These are phyloP conservation scores for Penicillium palitans DNA, from an alignment of 2,329 filamentous ascomycete species.

Conservation along the genomic window DNA sequence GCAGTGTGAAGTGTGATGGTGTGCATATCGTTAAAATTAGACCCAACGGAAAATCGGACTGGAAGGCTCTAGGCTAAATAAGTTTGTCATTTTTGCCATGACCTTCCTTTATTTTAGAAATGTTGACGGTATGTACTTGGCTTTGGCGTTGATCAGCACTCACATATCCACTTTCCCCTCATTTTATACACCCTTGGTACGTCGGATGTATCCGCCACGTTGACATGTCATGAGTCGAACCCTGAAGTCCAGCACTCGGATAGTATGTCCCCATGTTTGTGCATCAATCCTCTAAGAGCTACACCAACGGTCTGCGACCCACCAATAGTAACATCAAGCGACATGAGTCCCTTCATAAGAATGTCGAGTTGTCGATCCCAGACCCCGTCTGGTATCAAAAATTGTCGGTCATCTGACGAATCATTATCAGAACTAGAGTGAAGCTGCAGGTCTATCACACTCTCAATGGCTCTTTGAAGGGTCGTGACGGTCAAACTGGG, in stretches of 20 bases:
- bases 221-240: conserved; percentile 11
- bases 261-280: conserved; percentile 20
- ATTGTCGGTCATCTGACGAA: not conserved
- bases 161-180: not conserved
- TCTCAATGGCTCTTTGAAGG: conserved; percentile 20
- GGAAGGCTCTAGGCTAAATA: too few relatives aligned
- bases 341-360: conserved; percentile 25
- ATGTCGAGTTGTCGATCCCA: conserved; percentile 19
- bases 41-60: not conserved
- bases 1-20: not conserved
- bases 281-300: conserved; percentile 16
- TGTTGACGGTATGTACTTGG: not conserved
- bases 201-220: not conserved
- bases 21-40: not conserved
- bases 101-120: not conserved
- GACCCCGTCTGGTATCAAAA: conserved; percentile 1
- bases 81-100: not conserved
- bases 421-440: too few relatives aligned
- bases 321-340: conserved; percentile 25
- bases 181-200: too few relatives aligned
- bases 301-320: conserved; percentile 20
- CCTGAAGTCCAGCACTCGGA: conserved; percentile 26
- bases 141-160: not conserved
- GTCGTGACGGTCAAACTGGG: conserved; percentile 18
- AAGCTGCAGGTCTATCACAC: conserved; percentile 9